phyloP scores from a whole-genome alignment of 1,284 basidiomycete species.

The Microbotryum saponariae region DNA sequence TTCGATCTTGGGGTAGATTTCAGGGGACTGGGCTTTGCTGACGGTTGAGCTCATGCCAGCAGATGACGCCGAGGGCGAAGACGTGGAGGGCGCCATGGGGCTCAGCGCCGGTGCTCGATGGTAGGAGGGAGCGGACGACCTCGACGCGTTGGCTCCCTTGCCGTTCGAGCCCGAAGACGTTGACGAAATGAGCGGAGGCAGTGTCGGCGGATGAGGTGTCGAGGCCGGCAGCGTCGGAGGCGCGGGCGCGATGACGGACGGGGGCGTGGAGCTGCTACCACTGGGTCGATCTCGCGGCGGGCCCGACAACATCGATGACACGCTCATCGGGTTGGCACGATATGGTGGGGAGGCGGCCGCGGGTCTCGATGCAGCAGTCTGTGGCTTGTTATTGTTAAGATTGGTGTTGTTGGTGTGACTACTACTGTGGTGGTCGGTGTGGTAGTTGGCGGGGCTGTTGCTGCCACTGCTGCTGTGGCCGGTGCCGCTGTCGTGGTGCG shows the following conservation, averaged over 20 bases:
- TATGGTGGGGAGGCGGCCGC: too few species aligned
- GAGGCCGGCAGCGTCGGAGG: slow-evolving; percentile 4
- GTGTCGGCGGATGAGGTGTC: slow-evolving; percentile 3
- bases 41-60: background rate
- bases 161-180: too few species aligned
- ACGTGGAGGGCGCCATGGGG: background rate
- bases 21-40: background rate
- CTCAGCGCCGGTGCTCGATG: too few species aligned
- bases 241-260: background rate
- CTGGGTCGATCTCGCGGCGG: slow-evolving; percentile 11
- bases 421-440: too few species aligned
- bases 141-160: too few species aligned
- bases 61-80: background rate
- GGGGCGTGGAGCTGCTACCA: background rate
- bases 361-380: too few species aligned
- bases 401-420: too few species aligned
- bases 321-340: slow-evolving; percentile 26
- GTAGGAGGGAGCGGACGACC: too few species aligned
- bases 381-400: too few species aligned
- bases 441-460: too few species aligned
- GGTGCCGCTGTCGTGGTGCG: too few species aligned
- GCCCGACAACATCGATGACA: slow-evolving; percentile 29
- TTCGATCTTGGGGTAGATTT: background rate
- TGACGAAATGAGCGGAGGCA: background rate
- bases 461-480: too few species aligned